phyloP scores from a whole-genome alignment of 352 stramenopile genomes.

The Globisporangium takayamanum region DNA sequence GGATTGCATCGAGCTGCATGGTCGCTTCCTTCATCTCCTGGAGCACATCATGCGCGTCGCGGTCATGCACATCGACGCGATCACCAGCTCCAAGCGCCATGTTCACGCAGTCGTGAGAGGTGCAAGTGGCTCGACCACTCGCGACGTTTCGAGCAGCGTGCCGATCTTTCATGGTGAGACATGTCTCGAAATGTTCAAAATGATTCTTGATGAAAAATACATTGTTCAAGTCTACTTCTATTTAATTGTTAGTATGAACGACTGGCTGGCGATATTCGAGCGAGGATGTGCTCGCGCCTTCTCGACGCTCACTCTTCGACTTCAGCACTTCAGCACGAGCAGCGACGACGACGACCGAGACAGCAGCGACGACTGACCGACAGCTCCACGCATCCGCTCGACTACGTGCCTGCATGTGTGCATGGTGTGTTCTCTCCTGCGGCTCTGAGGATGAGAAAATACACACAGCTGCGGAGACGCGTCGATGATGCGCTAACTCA shows the following conservation, averaged over 20 bases:
- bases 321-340: neutral
- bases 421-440: neutral
- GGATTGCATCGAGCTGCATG: conserved; percentile 36
- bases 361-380: neutral
- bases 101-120: neutral
- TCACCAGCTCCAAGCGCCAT: neutral
- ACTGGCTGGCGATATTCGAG: too few relatives aligned
- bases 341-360: neutral
- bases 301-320: neutral
- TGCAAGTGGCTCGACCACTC: neutral
- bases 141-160: neutral
- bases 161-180: neutral
- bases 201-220: too few relatives aligned
- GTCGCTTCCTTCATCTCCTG: conserved; percentile 25
- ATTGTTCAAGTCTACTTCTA: too few relatives aligned
- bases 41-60: conserved; percentile 6
- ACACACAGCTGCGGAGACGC: conserved; percentile 24
- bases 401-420: neutral
- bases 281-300: too few relatives aligned
- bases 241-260: too few relatives aligned
- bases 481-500: conserved; percentile 30
- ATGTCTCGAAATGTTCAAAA: too few relatives aligned
- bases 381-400: neutral
- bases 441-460: conserved; percentile 44
- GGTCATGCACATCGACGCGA: neutral